phyloP scores from a whole-genome alignment of 2,329 filamentous ascomycete genomes.

The Mycosphaerella arachidis region DNA sequence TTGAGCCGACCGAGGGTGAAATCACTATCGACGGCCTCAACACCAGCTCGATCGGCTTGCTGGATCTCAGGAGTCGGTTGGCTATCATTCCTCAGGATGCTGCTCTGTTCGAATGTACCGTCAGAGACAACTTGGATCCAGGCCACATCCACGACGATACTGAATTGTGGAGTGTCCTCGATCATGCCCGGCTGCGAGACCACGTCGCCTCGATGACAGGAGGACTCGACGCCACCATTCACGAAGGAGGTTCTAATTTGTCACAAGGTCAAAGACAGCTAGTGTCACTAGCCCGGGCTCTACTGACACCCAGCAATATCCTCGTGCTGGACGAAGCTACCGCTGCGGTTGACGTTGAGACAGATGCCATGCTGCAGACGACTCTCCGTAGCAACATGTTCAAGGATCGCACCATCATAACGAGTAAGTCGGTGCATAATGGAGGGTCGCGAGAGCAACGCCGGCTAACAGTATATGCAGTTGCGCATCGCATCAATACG shows the following conservation, averaged over 20 bases:
- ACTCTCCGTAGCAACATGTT: constrained; percentile 66
- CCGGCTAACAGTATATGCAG: constrained; percentile 13
- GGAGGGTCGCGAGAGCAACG: background rate
- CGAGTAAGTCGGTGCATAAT: constrained; percentile 45
- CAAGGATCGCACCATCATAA: constrained; percentile 91
- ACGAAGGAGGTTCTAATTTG: constrained; percentile 95
- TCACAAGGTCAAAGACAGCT: constrained; percentile 94
- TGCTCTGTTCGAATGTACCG: constrained; percentile 86
- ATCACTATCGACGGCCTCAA: constrained; percentile 88
- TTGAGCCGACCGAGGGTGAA: constrained; percentile 75
- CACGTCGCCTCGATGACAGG: constrained; percentile 83
- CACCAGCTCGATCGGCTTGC: constrained; percentile 81
- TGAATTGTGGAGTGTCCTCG: constrained; percentile 79
- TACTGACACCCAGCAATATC: constrained; percentile 94
- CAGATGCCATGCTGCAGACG: constrained; percentile 60
- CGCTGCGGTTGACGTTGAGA: constrained; percentile 66
- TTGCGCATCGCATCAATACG: constrained; percentile 96
- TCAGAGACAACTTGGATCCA: constrained; percentile 93
- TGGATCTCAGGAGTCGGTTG: constrained; percentile 81
- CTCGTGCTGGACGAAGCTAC: constrained; percentile 96
- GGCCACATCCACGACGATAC: constrained; percentile 94
- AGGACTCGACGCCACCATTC: constrained; percentile 80
- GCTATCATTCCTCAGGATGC: constrained; percentile 98
- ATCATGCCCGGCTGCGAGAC: constrained; percentile 90
- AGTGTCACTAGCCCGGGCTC: constrained; percentile 84